Conservation (phyloP, 2,329 filamentous ascomycete genomes). For the Fusarium kyushuense region DNA sequence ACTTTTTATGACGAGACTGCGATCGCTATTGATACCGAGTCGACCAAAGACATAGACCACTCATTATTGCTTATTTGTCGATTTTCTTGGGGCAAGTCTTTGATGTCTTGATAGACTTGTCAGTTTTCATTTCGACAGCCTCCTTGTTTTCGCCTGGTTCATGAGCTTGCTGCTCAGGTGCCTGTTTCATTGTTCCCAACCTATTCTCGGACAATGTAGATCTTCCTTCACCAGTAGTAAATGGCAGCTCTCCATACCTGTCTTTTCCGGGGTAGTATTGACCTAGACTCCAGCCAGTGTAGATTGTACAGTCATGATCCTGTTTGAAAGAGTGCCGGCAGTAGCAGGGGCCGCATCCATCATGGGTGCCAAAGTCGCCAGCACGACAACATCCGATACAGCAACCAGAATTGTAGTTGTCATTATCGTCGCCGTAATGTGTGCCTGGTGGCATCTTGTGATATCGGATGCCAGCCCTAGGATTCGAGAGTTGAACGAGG, state of each 20-base stretch:
- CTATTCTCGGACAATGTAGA: background rate
- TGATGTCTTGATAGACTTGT: background rate
- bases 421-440: background rate
- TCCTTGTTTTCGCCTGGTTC: background rate
- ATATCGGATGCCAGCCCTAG: background rate
- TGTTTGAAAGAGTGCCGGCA: constrained; percentile 20
- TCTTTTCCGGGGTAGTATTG: constrained; percentile 36
- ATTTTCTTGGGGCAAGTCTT: background rate
- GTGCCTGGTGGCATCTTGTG: constrained; percentile 4
- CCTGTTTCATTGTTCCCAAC: background rate
- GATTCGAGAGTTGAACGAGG: background rate
- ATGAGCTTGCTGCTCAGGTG: constrained; percentile 6
- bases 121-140: background rate
- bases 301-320: constrained; percentile 15
- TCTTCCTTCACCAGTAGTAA: background rate
- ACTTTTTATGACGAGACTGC: background rate
- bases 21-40: background rate
- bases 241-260: background rate
- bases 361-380: constrained; percentile 50
- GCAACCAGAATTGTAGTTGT: constrained; percentile 35
- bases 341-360: constrained; percentile 45
- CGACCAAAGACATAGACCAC: background rate
- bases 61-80: background rate
- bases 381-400: constrained; percentile 52
- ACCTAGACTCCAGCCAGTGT: constrained; percentile 28